Evolutionary conservation across 2,329 filamentous ascomycete species (phyloP).

Genomic region (Paecilomyces fulvus): DNA sequence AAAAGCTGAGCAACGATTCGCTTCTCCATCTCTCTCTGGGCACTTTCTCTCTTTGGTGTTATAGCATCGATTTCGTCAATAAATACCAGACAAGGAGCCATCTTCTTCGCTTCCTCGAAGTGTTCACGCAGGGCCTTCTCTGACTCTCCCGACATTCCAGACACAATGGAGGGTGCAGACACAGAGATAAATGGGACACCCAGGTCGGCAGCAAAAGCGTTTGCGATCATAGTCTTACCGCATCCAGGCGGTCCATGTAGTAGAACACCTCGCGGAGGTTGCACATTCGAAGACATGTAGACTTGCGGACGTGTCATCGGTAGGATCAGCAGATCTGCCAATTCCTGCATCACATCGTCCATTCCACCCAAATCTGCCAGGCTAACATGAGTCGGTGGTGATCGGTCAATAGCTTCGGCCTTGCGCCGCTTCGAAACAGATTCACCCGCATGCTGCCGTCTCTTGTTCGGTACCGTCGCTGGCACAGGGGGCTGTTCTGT

Average conservation of each 20-base stretch:
- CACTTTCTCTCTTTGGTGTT: slow-evolving; percentile 73
- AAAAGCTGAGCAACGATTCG: slow-evolving; percentile 75
- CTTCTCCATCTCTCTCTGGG: slow-evolving; percentile 82
- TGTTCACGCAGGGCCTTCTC: slow-evolving; percentile 78
- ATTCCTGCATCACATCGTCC: slow-evolving; percentile 59
- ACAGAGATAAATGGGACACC: slow-evolving; percentile 73
- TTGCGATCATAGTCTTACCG: slow-evolving; percentile 76
- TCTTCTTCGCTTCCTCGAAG: slow-evolving; percentile 77
- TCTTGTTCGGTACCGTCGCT: slow-evolving; percentile 37
- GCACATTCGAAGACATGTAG: slow-evolving; percentile 57
- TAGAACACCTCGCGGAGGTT: slow-evolving; percentile 65
- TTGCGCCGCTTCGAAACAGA: slow-evolving; percentile 59
- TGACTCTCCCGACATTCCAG: slow-evolving; percentile 81
- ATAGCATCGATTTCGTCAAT: slow-evolving; percentile 91
- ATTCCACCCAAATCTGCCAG: slow-evolving; percentile 69
- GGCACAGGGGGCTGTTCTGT: slow-evolving; percentile 14
- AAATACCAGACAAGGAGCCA: slow-evolving; percentile 83
- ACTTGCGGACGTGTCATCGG: slow-evolving; percentile 61
- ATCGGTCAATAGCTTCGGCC: slow-evolving; percentile 49
- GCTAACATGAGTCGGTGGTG: slow-evolving; percentile 58
- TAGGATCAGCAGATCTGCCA: slow-evolving; percentile 63
- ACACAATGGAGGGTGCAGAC: slow-evolving; percentile 72
- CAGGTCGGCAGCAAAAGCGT: slow-evolving; percentile 67
- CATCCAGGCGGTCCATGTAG: slow-evolving; percentile 78
- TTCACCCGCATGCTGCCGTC: slow-evolving; percentile 57